Evolutionary conservation across 371 early-diverging fungal species (phyloP).

Genomic region (Circinella minor): DNA sequence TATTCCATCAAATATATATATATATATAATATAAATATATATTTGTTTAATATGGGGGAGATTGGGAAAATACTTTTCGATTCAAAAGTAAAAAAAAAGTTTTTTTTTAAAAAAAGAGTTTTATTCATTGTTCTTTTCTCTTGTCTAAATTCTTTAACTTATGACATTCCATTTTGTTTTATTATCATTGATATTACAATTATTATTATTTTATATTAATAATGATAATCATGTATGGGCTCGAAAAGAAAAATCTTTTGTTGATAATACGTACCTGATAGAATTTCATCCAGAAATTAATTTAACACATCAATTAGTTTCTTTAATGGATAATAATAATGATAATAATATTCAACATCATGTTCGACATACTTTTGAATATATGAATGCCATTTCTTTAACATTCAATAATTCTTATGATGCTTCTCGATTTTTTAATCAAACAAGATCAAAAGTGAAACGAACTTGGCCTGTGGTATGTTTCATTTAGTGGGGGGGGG

Average conservation of each 20-base stretch:
- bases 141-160: background rate
- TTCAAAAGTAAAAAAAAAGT: too few species aligned
- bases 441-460: slow-evolving; percentile 26
- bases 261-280: slow-evolving; percentile 40
- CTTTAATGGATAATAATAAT: background rate
- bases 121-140: background rate
- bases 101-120: too few species aligned
- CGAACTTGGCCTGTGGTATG: slow-evolving; percentile 52
- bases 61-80: slow-evolving; percentile 2
- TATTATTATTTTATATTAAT: background rate
- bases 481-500: background rate
- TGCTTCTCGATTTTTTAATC: slow-evolving; percentile 30
- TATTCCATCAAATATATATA: too few species aligned
- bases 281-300: slow-evolving; percentile 25
- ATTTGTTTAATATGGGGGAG: background rate
- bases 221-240: background rate
- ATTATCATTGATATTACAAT: background rate
- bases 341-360: slow-evolving; percentile 29
- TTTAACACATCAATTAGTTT: slow-evolving; percentile 26
- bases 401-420: slow-evolving; percentile 31
- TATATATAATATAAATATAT: background rate
- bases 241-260: slow-evolving; percentile 7
- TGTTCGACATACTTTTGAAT: slow-evolving; percentile 41
- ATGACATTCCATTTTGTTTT: background rate
- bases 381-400: slow-evolving; percentile 47